These are phyloP conservation scores for Tremella fuciformis DNA, from an alignment of 768 basidiomycete genomes.

Conservation along the genomic window DNA sequence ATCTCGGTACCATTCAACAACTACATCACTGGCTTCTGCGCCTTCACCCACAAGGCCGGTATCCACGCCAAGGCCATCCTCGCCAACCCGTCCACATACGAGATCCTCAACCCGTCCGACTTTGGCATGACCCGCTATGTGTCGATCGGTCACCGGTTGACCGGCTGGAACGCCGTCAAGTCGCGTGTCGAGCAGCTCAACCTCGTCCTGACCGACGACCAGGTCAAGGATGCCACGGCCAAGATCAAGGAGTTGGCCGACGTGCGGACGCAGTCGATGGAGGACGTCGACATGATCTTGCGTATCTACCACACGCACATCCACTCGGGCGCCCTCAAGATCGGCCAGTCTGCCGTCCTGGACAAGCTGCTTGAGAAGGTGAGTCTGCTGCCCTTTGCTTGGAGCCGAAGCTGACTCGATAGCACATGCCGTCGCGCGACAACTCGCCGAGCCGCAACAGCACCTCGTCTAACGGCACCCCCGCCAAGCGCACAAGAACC, in stretches of 20 bases:
- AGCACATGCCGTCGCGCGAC: constrained; percentile 48
- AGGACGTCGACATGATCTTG: constrained; percentile 94
- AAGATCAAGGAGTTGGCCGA: constrained; percentile 99
- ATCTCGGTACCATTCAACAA: constrained; percentile 84
- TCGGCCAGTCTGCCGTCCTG: constrained; percentile 89
- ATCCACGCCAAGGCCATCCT: constrained; percentile 99
- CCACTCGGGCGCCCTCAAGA: constrained; percentile 81
- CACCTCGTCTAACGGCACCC: constrained; percentile 16
- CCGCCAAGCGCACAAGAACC: constrained; percentile 28
- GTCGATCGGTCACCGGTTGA: constrained; percentile 93
- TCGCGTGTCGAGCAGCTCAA: constrained; percentile 96
- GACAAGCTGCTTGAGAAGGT: constrained; percentile 74
- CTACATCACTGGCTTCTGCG: constrained; percentile 86
- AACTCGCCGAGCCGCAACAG: constrained; percentile 32
- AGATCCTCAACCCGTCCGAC: constrained; percentile 98
- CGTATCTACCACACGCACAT: constrained; percentile 95
- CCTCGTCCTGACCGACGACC: constrained; percentile 80
- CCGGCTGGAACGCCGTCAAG: constrained; percentile 99
- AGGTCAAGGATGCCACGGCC: constrained; percentile 97
- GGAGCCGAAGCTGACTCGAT: not conserved
- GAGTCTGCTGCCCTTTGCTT: constrained; percentile 8
- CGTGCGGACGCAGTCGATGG: constrained; percentile 97
- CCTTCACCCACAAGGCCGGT: constrained; percentile 99
- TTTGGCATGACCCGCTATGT: constrained; percentile 97
- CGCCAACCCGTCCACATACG: constrained; percentile 98